Evolutionary conservation across 2,329 filamentous ascomycete species (phyloP).

Genomic region (Chaetomium sp.): DNA sequence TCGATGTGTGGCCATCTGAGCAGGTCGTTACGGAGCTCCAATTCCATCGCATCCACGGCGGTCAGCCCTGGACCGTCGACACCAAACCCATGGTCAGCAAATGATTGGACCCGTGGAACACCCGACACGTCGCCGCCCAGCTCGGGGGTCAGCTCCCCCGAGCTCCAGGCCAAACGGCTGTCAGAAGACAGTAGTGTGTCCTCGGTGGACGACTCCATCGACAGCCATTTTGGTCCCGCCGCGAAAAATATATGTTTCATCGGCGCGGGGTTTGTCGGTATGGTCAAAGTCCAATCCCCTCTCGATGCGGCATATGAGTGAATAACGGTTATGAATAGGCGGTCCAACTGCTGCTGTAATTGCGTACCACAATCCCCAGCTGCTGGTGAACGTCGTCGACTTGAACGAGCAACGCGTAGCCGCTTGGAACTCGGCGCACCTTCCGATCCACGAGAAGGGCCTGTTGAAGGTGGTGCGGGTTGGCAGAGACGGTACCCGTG

Average conservation of each 20-base stretch:
- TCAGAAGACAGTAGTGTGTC: constrained; percentile 19
- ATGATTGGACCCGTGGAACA: constrained; percentile 29
- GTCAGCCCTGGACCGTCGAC: constrained; percentile 27
- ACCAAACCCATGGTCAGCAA: constrained; percentile 29
- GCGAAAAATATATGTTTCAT: constrained; percentile 55
- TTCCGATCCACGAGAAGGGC: constrained; percentile 63
- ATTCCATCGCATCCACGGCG: constrained; percentile 30
- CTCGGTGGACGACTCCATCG: constrained; percentile 13
- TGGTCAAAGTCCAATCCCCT: not conserved
- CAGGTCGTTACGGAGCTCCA: constrained; percentile 29
- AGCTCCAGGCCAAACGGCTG: constrained; percentile 29
- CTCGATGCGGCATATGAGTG: not conserved
- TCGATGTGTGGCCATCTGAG: constrained; percentile 19
- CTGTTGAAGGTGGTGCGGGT: constrained; percentile 55
- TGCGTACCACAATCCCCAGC: constrained; percentile 59
- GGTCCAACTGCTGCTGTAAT: constrained; percentile 64
- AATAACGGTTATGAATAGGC: constrained; percentile 42
- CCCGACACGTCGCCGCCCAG: constrained; percentile 36
- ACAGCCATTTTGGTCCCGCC: not conserved
- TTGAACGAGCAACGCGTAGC: constrained; percentile 55
- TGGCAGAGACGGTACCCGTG: constrained; percentile 45
- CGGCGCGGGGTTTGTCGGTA: constrained; percentile 63
- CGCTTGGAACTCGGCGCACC: constrained; percentile 58
- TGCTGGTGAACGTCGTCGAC: constrained; percentile 62
- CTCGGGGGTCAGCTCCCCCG: constrained; percentile 34